These are phyloP conservation scores for Teratosphaeria nubilosa DNA, from an alignment of 2,329 filamentous ascomycete genomes.

Conservation along the genomic window DNA sequence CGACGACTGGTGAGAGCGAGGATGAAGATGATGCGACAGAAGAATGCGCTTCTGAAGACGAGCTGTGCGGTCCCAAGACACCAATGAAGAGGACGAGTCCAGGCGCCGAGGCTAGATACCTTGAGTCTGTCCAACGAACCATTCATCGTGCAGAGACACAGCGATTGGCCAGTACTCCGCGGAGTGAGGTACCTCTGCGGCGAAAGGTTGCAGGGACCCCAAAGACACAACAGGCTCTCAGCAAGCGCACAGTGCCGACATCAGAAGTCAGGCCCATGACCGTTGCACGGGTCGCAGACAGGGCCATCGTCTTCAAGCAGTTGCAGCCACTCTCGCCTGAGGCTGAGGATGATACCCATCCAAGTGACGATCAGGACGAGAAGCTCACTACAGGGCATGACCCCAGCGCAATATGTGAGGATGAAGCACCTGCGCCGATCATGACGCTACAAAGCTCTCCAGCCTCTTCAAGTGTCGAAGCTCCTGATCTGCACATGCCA, in stretches of 20 bases:
- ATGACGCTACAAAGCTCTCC: background rate
- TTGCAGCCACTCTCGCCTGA: conserved; percentile 6
- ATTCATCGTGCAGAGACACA: background rate
- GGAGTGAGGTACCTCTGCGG: conserved; percentile 1
- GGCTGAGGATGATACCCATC: background rate
- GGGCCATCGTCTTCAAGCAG: conserved; percentile 16
- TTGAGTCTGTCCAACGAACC: conserved; percentile 9
- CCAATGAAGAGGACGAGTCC: conserved; percentile 21
- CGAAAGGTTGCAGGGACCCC: conserved; percentile 13
- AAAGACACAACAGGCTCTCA: conserved; percentile 16
- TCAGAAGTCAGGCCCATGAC: conserved; percentile 15
- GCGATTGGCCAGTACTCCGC: background rate
- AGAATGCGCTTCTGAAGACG: conserved; percentile 19
- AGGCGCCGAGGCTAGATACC: conserved; percentile 8
- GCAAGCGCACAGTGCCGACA: conserved; percentile 9
- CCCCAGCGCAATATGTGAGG: background rate
- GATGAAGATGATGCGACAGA: conserved; percentile 5
- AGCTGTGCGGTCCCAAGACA: conserved; percentile 24
- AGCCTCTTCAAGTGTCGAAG: background rate
- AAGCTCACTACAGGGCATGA: background rate
- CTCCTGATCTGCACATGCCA: background rate
- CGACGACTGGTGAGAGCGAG: background rate
- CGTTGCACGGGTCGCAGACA: conserved; percentile 12
- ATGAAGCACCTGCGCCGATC: background rate
- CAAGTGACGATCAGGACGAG: background rate